A percentile compares a stretch with the other conserved stretches of the same genome.
phyloP scores from a whole-genome alignment of 2,329 filamentous ascomycete species.

The Colletotrichum chrysophilum region DNA sequence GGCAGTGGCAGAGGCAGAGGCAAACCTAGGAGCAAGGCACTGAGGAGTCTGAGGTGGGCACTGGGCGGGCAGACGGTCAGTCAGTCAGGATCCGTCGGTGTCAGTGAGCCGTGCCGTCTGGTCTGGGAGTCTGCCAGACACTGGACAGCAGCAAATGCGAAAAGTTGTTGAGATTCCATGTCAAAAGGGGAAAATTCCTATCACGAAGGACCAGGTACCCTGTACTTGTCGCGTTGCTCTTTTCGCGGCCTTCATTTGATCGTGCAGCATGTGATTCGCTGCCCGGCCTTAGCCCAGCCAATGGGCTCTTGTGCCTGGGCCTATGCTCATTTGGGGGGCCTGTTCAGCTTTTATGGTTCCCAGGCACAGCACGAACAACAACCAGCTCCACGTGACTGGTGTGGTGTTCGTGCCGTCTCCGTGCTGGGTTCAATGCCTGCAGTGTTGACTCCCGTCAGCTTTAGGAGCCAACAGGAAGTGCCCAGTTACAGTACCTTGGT shows the following conservation, averaged over 20 bases:
- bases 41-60: background rate
- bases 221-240: conserved; percentile 10
- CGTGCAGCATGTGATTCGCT: conserved; percentile 23
- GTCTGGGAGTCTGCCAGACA: background rate
- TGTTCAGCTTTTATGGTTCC: conserved; percentile 2
- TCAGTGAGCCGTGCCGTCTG: background rate
- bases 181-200: conserved; percentile 27
- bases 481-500: background rate
- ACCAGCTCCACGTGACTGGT: background rate
- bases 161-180: conserved; percentile 23
- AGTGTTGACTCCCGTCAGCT: background rate
- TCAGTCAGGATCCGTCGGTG: background rate
- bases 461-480: background rate
- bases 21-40: background rate
- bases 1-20: background rate
- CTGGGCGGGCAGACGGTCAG: background rate
- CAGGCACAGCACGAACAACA: background rate
- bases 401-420: background rate
- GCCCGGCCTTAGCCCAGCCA: background rate
- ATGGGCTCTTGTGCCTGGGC: conserved; percentile 8
- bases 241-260: conserved; percentile 19
- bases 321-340: conserved; percentile 16
- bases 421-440: background rate
- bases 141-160: conserved; percentile 8
- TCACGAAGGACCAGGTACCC: conserved; percentile 17